Percentiles rank a stretch among this genome's conserved stretches.
Evolutionary conservation across 1,139 yeast genomes (phyloP).

Genomic region (Sugiyamaella paludigena): DNA sequence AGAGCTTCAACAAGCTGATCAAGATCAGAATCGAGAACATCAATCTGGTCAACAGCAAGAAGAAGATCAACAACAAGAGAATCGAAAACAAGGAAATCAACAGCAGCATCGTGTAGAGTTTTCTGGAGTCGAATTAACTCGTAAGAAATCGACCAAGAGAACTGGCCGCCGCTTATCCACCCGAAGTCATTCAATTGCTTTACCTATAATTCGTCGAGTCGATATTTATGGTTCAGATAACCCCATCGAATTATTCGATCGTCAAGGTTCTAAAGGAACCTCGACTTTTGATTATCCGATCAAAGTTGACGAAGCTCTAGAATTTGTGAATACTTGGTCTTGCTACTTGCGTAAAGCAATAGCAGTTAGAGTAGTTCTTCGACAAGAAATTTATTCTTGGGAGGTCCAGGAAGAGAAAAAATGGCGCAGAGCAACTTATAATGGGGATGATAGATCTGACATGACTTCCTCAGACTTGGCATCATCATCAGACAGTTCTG

Average conservation of each 20-base stretch:
- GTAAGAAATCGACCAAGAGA: neutral
- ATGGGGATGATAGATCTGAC: conserved; percentile 3
- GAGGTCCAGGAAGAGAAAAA: conserved; percentile 28
- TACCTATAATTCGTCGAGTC: conserved; percentile 25
- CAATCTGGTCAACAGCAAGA: too few species aligned
- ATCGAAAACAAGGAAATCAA: too few species aligned
- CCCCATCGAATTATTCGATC: conserved; percentile 19
- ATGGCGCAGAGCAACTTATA: conserved; percentile 18
- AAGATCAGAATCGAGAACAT: too few species aligned
- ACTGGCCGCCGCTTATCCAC: neutral
- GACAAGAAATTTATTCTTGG: conserved; percentile 31
- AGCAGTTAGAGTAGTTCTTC: conserved; percentile 35
- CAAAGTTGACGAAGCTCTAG: conserved; percentile 32
- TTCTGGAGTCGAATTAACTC: too few species aligned
- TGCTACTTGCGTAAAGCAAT: conserved; percentile 36
- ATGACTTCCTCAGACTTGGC: conserved; percentile 1
- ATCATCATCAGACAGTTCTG: neutral
- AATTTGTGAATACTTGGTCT: conserved; percentile 39
- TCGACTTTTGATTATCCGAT: conserved; percentile 18
- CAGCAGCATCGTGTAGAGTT: too few species aligned
- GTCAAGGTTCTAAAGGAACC: conserved; percentile 2
- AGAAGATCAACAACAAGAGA: too few species aligned
- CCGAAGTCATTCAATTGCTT: too few species aligned
- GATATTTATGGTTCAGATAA: conserved; percentile 26
- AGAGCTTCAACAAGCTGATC: neutral